Base-by-base conservation (phyloP, 768 basidiomycete genomes). In the Heimioporus sp. region DNA sequence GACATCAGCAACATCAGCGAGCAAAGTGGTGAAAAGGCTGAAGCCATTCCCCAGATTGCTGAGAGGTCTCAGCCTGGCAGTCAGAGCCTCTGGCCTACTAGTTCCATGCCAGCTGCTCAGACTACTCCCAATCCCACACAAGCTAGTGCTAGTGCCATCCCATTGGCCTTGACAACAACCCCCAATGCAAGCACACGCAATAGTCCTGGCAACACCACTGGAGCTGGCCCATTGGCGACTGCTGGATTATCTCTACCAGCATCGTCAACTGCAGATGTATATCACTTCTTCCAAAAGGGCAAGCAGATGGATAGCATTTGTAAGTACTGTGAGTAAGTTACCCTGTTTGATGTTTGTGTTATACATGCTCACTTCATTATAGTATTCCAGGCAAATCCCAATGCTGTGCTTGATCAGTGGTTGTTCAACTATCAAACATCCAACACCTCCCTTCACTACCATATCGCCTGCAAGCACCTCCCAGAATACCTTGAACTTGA, bases 391-490 rank as follows among this genome's bases (percentile, higher is more conserved):
- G 19, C 41, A 31, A 16, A 20, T 35, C 2, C 43, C 34, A 16
- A 16, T 8, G 8, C 2, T 36, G 35, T 12, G 16, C 11, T 36
- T 16, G 16, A 36, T 36, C 35, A 36, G n/a, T 16, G 16, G 35
- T 8, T 36, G 9, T 36, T 36, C 32, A 36, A 12, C 12, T n/a
- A 19, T 8, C 12, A 12, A n/a, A 43, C 43, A 5, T 16, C 34
- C n/a, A 49, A 49, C 21, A 7, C 34, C 10, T 37, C 5, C 4
- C 42, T 54, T 35, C 28, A 16, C 32, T 2, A 1, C 16, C 53
- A 54, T 17, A 54, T 54, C 20, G 10, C 17, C 10, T 49, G 44
- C 10, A 44, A 13, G 15, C 53, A 54, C 36, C 30, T 54, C 10
- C 7, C 24, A 2, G 35, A 32, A n/a, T 54, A 44, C 15, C 37